Conservation (phyloP, 352 stramenopile genomes). For the Globisporangium solare region DNA sequence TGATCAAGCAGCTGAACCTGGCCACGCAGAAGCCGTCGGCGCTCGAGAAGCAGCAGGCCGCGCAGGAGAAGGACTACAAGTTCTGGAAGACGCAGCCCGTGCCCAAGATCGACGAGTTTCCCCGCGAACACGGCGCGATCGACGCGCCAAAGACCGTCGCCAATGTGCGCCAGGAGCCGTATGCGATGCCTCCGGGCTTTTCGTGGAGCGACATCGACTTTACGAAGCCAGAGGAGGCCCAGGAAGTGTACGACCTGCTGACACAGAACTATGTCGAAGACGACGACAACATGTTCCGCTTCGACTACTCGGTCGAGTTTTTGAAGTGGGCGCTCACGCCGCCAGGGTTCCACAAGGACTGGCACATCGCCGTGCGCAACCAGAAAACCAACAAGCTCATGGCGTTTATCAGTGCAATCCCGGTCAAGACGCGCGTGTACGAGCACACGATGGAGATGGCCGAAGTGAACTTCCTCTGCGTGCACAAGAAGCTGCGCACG, state of each 20-base stretch:
- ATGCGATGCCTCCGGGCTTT: slow-evolving; percentile 96
- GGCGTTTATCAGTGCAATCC: slow-evolving; percentile 97
- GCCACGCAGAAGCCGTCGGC: slow-evolving; percentile 23
- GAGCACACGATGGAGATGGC: slow-evolving; percentile 55
- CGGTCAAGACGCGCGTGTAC: slow-evolving; percentile 77
- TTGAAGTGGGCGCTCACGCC: slow-evolving; percentile 91
- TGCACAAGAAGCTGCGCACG: slow-evolving; percentile 97
- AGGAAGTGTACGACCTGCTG: slow-evolving; percentile 97
- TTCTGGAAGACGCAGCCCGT: slow-evolving; percentile 92
- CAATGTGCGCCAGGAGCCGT: slow-evolving; percentile 92
- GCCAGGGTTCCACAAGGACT: slow-evolving; percentile 90
- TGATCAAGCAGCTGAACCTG: slow-evolving; percentile 62
- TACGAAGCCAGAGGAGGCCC: slow-evolving; percentile 52
- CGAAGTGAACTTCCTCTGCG: slow-evolving; percentile 99
- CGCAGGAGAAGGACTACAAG: slow-evolving; percentile 54
- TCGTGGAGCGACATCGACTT: slow-evolving; percentile 92
- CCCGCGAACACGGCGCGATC: slow-evolving; percentile 88
- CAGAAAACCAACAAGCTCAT: slow-evolving; percentile 92
- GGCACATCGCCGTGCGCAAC: slow-evolving; percentile 94
- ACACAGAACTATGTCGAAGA: slow-evolving; percentile 99
- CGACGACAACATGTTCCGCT: slow-evolving; percentile 96
- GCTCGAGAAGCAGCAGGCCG: slow-evolving; percentile 22
- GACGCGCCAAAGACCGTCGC: slow-evolving; percentile 87
- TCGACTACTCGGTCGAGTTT: slow-evolving; percentile 86
- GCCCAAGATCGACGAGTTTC: slow-evolving; percentile 58